phyloP scores from a whole-genome alignment of 2,329 filamentous ascomycete genomes.

The Akanthomyces dipterigenus region DNA sequence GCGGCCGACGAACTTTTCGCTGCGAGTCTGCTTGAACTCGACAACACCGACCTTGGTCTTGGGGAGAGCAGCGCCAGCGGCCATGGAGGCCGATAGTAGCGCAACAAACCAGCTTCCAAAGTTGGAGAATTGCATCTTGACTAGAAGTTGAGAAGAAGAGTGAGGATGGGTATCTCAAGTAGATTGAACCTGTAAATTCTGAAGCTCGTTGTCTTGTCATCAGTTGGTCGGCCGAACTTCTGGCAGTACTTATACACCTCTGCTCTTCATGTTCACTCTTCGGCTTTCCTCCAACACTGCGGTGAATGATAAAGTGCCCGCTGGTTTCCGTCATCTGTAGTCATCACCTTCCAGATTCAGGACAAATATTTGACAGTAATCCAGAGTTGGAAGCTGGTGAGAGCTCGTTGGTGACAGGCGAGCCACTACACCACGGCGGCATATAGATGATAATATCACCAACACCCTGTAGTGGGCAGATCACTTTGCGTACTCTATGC shows the following conservation, averaged over 20 bases:
- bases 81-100: constrained; percentile 1
- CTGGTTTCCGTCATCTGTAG: neutral
- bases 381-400: neutral
- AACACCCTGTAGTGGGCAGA: neutral
- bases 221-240: neutral
- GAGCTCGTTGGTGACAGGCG: neutral
- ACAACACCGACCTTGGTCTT: neutral
- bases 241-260: neutral
- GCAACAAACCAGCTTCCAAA: constrained; percentile 8
- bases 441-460: neutral
- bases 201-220: neutral
- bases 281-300: neutral
- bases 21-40: constrained; percentile 4
- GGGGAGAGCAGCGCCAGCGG: constrained; percentile 13
- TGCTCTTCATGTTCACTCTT: neutral
- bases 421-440: neutral
- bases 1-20: constrained; percentile 15
- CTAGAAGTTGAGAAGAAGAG: neutral
- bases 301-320: neutral
- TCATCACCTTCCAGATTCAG: neutral
- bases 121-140: constrained; percentile 4
- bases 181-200: neutral
- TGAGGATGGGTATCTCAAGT: neutral
- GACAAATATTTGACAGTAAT: neutral
- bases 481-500: neutral